Base-by-base conservation (phyloP, 208 protist species). In the Trypanosoma boissoni region DNA sequence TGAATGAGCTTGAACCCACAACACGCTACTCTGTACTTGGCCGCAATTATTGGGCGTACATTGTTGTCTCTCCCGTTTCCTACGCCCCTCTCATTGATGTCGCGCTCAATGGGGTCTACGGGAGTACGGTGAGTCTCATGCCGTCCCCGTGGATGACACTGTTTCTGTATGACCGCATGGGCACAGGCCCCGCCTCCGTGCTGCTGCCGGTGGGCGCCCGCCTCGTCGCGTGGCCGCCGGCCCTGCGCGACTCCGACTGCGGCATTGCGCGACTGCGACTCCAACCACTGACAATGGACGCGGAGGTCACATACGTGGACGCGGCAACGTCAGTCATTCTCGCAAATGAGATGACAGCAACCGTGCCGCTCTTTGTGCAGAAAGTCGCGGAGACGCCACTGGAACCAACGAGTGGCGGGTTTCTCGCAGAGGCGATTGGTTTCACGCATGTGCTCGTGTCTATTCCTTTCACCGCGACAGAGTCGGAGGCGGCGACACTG, bases 1-100 rank as follows among this genome's bases (percentile, higher is more conserved):
- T 97, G 29, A 94, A 94, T 62, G 83, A 91, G 60, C 68, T 95
- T 42, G 92, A 97, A 62, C 72, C 85, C 28, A 85, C 74, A 8
- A 96, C 89, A 43, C 85, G 86, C 8, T 88, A 86, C 61, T 84
- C 83, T 26, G 68, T 97, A 39, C 76, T 97, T 2, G 84, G 74
- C n/a, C 69, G 83, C 10, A 90, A 95, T 68, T 97, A 96, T 73
- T 94, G 81, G 83, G 66, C 78, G 8, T 91, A 83, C 58, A 58
- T 94, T 34, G 75, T 80, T 49, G 78, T 67, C 2, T 76, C 80
- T 0, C 87, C 87, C 5, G 61, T 88, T 8, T 76, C 79, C 18
- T 71, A 68, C 32, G 72, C 83, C 0, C 83, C 87, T 27, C 62
- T 89, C 16, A 80, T 91, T 36, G 87, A 91, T 64, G 58, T 91